Base-by-base conservation (phyloP, 441 rosid species). In the Croton laevigatus region DNA sequence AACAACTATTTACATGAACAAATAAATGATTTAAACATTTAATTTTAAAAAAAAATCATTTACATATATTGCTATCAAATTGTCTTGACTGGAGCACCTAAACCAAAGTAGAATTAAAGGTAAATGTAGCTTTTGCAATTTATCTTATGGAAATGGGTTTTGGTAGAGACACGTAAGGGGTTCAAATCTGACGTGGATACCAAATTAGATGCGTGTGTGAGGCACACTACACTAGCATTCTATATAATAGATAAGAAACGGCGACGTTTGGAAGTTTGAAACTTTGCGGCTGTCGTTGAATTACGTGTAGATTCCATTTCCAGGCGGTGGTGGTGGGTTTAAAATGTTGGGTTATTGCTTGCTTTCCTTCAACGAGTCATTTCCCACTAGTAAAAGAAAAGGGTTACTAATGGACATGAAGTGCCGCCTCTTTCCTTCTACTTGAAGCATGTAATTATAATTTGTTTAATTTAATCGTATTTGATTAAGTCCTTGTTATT, bases 291-390 rank as follows among this genome's bases (percentile, higher is more conserved):
- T 12, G 38, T 27, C 14, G 2, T 27, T 27, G 32, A 27, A 27
- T 27, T 27, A 27, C 2, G 2, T 27, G 32, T 27, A 27, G 32
- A 27, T 27, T 27, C 32, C 32, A 27, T 27, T 27, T 27, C 32
- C 32, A 27, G 32, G 1, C 32, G 32, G n/a, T n/a, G n/a, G n/a
- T 27, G 32, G 32, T 27, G 32, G 32, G 32, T 27, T n/a, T 27
- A 27, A 27, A 27, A 27, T 27, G 1, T 27, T 27, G 32, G 32
- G 2, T 27, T 27, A 27, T n/a, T n/a, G n/a, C n/a, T n/a, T 17
- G 23, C 67, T 64, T 64, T 22, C 14, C 71, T 67, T 67, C 1
- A 5, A 68, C 42, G 63, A 57, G 64, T 58, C 55, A 44, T 44
- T 58, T 44, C 23, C 71, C 53, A 55, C 40, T 20, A 22, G 20